Evolutionary conservation across 768 basidiomycete species (phyloP).

Genomic region (Auricularia sp.): DNA sequence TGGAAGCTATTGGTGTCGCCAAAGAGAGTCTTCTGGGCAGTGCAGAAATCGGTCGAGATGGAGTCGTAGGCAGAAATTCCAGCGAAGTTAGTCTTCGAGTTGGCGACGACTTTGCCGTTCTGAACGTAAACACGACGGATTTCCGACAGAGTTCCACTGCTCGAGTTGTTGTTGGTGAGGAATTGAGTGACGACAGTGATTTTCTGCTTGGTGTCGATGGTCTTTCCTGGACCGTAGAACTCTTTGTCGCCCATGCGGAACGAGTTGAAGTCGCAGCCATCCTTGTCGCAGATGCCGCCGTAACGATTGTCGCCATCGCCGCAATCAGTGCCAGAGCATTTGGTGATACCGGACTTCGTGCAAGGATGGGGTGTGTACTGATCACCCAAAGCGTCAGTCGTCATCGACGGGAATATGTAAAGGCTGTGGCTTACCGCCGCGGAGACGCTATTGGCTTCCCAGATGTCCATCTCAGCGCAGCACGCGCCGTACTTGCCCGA

Average conservation of each 20-base stretch:
- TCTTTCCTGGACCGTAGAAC: conserved; percentile 16
- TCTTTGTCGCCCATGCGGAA: conserved; percentile 38
- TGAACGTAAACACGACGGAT: conserved; percentile 46
- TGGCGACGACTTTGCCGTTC: conserved; percentile 39
- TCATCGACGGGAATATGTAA: too few relatives aligned
- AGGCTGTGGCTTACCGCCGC: conserved; percentile 10
- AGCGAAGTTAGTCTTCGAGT: conserved; percentile 37
- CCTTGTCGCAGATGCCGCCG: conserved; percentile 36
- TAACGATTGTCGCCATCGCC: conserved; percentile 28
- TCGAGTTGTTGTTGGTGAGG: conserved; percentile 35
- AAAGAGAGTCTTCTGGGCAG: conserved; percentile 33
- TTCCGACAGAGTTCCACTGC: conserved; percentile 38
- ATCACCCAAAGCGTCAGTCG: too few relatives aligned
- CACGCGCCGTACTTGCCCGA: conserved; percentile 20
- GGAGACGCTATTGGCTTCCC: conserved; percentile 24
- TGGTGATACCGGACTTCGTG: conserved; percentile 27
- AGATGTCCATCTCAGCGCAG: conserved; percentile 27
- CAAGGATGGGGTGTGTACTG: conserved; percentile 41
- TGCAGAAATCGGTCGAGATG: conserved; percentile 41
- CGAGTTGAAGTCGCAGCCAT: conserved; percentile 55
- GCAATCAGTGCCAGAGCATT: conserved; percentile 34
- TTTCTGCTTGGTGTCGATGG: conserved; percentile 12
- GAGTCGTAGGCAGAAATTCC: conserved; percentile 33
- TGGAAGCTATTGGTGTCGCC: conserved; percentile 35
- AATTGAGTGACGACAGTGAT: conserved; percentile 22